Percentiles rank a stretch among this genome's conserved stretches.
These are phyloP conservation scores for Aspergillus saccharolyticus DNA, from an alignment of 495 filamentous ascomycete genomes.

Conservation along the genomic window DNA sequence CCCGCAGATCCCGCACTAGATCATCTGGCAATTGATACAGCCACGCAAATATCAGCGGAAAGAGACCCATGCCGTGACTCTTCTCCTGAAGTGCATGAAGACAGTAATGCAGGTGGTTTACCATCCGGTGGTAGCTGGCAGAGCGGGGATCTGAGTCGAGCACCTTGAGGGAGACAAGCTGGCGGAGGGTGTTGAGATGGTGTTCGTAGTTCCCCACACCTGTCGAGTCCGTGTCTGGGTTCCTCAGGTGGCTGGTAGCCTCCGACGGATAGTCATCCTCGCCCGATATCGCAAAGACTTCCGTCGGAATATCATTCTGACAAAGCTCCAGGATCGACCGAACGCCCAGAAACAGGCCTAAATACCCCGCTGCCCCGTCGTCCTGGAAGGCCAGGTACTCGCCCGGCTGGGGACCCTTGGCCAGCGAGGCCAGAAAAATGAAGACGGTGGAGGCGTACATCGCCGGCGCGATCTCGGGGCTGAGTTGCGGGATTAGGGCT, in stretches of 20 bases:
- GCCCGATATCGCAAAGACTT: background rate
- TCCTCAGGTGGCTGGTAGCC: background rate
- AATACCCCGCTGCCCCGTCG: background rate
- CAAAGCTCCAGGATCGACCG: conserved; percentile 8
- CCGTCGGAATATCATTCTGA: background rate
- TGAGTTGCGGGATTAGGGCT: background rate
- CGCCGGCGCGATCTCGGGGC: background rate
- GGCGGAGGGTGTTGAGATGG: background rate
- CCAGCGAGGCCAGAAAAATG: conserved; percentile 6
- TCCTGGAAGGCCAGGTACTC: conserved; percentile 16
- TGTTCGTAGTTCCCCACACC: background rate
- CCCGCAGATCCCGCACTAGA: conserved; percentile 6
- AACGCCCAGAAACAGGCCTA: conserved; percentile 10
- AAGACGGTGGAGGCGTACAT: conserved; percentile 1
- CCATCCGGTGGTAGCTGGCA: background rate
- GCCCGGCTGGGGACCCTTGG: conserved; percentile 7
- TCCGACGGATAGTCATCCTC: background rate
- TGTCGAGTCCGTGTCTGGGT: background rate
- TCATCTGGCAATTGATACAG: conserved; percentile 8
- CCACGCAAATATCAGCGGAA: conserved; percentile 8
- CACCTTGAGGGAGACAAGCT: background rate
- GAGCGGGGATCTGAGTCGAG: background rate
- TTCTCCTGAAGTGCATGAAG: background rate
- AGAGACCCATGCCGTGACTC: background rate
- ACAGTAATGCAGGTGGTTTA: background rate